Base-by-base conservation (phyloP, 2,329 filamentous ascomycete genomes). In the Clonostachys sp. region DNA sequence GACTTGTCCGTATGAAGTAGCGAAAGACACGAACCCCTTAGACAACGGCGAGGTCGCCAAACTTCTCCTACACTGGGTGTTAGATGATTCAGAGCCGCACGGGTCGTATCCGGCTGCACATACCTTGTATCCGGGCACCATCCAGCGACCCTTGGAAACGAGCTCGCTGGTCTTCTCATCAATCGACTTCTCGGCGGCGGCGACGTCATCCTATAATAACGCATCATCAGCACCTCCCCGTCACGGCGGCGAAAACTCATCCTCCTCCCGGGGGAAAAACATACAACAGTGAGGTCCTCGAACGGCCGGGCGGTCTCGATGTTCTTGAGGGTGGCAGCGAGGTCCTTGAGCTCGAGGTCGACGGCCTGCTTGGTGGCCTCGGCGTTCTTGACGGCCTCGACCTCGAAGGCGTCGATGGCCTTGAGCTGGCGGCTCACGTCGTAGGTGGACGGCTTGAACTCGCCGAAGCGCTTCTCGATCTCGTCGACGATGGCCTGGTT, bases 61-160 rank as follows among this genome's bases (percentile, higher is more conserved):
- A 99, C 83, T 91, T 95, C 84, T 99, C 94, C 92, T 97, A 63
- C 57, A 63, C 42, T 43, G 57, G 51, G 54, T 48, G 67, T 86
- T 68, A 87, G 78, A 51, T 59, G 41, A 38, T 42, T 13, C 36
- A 14, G 35, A 43, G n/a, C 41, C 39, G 18, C 43, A 47, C 12
- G 34, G 45, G 20, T 18, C 9, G 9, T 30, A 30, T 34, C 5
- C 10, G n/a, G 24, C 34, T 12, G 16, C 50, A 66, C 86, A 62
- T 77, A 92, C 92, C 90, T 96, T 96, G 88, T 99, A 99, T 68
- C 94, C 94, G 55, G 94, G 91, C 66, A 96, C 91, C 77, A 86
- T 83, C 94, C 94, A 99, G 84, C 91, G 89, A 71, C 92, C 92
- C 86, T 95, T 96, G 72, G 89, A 89, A 57, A 99, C 91, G 68